Conservation (phyloP, 2,329 filamentous ascomycete species). For the Penicillium hordei region DNA sequence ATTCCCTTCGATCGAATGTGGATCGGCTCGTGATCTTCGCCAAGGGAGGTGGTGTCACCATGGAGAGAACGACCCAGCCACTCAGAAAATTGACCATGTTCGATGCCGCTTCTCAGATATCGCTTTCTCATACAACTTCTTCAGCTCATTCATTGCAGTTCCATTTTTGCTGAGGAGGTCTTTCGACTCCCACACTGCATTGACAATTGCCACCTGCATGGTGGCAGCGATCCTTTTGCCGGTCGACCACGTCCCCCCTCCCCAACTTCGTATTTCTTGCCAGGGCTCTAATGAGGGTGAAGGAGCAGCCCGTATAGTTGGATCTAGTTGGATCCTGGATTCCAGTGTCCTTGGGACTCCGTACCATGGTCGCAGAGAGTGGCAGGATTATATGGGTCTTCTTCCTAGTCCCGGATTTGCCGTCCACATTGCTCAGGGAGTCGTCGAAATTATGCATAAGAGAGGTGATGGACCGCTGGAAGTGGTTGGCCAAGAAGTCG, state of each 20-base stretch:
- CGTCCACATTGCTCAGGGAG: no score
- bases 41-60: not conserved
- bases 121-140: not conserved
- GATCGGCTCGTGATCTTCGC: no score
- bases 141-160: not conserved
- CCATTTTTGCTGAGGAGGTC: not conserved
- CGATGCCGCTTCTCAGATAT: not conserved
- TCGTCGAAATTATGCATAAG: no score
- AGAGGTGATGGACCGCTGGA: no score
- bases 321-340: no score
- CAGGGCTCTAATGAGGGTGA: not conserved
- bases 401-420: no score
- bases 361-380: no score
- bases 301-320: no score
- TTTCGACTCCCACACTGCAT: not conserved
- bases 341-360: no score
- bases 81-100: not conserved
- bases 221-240: not conserved
- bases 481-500: no score
- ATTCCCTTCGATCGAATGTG: no score
- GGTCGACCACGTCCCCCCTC: not conserved
- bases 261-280: not conserved
- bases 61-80: not conserved
- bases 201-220: constrained; percentile 1
- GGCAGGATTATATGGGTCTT: no score